Evolutionary conservation across 345 rosid genomes (phyloP), one percentile per base, ranked within the genome.

Genomic region (Rhodomyrtus tomentosa): DNA sequence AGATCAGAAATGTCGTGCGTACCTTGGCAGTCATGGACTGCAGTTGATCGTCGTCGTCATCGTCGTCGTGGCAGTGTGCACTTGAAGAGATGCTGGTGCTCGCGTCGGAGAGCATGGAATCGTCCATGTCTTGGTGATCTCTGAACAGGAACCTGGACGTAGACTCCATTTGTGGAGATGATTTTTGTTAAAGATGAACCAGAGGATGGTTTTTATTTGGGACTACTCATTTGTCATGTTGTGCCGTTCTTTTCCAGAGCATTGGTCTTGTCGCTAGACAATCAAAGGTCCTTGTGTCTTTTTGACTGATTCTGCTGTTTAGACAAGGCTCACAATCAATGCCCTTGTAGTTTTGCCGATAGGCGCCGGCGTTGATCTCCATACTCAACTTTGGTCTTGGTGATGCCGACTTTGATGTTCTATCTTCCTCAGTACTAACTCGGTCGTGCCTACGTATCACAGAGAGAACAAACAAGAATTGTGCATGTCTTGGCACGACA

Each of bases 11-110:
- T 1, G 29, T 13, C 20, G 1, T 4, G 4, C 18, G 12, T 85
- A 90, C 94, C 93, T 88, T 90, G 62, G 90, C 93, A 1, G 94
- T 87, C 96, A 92, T 90, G 84, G 93, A 93, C 68, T 86, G 89
- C 50, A 93, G 85, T 83, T 92, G 91, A 14, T 87, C 50, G 58
- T 88, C 92, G 48, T 84, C 89, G 5, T 38, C 85, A 85, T 87
- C 87, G 0, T 85, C 84, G 11, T 58, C 87, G 5, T 80, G 36
- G 21, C 54, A 27, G 81, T 22, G 76, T 40, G 83, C 86, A 1
- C 52, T 55, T 42, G 93, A 88, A 16, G 91, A 87, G 16, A 85
- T 45, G 40, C 68, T 84, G 83, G 93, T 89, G 87, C 88, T 87
- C 84, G 85, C 18, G 59, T 86, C 85, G 36, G 92, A 88, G 45